These are phyloP conservation scores for Pugionium cornutum DNA, from an alignment of 345 rosid species.

Conservation along the genomic window DNA sequence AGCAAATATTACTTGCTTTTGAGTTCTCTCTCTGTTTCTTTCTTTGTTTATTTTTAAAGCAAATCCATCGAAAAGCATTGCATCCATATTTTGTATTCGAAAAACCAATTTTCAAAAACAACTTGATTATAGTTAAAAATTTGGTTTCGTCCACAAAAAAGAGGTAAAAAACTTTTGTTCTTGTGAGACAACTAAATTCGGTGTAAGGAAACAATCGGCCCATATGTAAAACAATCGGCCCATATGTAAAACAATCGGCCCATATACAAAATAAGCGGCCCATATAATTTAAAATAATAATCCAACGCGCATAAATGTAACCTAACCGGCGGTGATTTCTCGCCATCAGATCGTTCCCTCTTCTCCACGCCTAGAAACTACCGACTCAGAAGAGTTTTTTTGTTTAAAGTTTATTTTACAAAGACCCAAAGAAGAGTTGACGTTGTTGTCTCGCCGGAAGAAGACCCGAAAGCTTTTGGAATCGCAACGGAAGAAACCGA, in stretches of 20 bases:
- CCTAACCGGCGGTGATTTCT: slow-evolving; percentile 25
- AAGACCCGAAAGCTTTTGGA: background rate
- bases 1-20: no score
- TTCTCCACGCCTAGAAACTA: background rate
- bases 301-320: slow-evolving; percentile 11
- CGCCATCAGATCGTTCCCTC: slow-evolving; percentile 4
- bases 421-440: background rate
- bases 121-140: no score
- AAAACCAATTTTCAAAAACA: no score
- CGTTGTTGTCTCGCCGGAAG: background rate
- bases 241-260: background rate
- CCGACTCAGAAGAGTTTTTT: background rate
- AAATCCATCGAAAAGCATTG: no score
- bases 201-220: no score
- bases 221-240: background rate
- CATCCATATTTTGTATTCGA: no score
- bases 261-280: background rate
- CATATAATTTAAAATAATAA: background rate
- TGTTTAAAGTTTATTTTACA: background rate
- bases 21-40: no score
- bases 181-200: no score
- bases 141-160: no score
- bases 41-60: no score
- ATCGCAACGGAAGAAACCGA: slow-evolving; percentile 13
- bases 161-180: no score